phyloP scores from a whole-genome alignment of 177 flowering plant species.

The Vitis hybrid region DNA sequence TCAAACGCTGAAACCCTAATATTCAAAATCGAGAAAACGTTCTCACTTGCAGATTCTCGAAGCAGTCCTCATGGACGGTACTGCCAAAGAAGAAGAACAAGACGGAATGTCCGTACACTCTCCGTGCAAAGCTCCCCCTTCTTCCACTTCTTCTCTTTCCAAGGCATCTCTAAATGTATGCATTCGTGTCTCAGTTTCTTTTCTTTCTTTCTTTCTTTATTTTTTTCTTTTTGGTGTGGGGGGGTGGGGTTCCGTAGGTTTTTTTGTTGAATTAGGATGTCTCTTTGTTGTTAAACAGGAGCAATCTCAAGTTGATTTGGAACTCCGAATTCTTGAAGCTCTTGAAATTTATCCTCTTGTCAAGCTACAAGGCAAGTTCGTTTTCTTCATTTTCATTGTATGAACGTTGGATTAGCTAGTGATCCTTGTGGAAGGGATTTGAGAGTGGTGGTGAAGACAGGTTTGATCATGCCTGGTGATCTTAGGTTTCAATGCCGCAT shows the following conservation, averaged over 20 bases:
- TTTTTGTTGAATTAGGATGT: neutral
- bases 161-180: slow-evolving; percentile 45
- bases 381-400: neutral
- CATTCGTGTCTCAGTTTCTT: slow-evolving; percentile 17
- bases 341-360: slow-evolving; percentile 87
- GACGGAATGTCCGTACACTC: slow-evolving; percentile 93
- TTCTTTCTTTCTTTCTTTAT: neutral
- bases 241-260: neutral
- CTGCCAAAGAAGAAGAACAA: slow-evolving; percentile 63
- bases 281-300: slow-evolving; percentile 42
- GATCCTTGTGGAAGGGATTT: too few species aligned
- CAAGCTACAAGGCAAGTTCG: slow-evolving; percentile 64
- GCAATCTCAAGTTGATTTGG: slow-evolving; percentile 88
- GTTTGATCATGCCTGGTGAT: too few species aligned
- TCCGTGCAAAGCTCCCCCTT: slow-evolving; percentile 81
- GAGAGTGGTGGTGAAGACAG: too few species aligned
- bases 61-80: too few species aligned
- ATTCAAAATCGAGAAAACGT: slow-evolving; percentile 1
- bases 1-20: slow-evolving; percentile 32
- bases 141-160: slow-evolving; percentile 86
- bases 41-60: neutral
- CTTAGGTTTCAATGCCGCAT: too few species aligned
- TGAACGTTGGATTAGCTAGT: too few species aligned
- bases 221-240: neutral
- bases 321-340: slow-evolving; percentile 81